Conservation (phyloP, 352 stramenopile genomes). For the Phytophthora tentaculata region DNA sequence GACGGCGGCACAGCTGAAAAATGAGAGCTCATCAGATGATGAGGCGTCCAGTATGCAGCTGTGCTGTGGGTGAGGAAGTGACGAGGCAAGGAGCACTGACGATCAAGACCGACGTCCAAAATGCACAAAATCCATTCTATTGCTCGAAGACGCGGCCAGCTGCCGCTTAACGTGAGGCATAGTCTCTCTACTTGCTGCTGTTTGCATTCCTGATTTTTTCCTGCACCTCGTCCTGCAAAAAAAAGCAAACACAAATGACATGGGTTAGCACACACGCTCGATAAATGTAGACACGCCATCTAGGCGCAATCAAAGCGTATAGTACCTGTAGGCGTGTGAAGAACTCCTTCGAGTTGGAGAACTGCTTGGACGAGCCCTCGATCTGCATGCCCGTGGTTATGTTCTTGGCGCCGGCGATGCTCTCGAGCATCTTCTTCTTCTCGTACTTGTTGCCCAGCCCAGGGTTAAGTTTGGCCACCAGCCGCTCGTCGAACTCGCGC, state of each 20-base stretch:
- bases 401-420: constrained; percentile 79
- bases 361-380: constrained; percentile 83
- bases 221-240: constrained; percentile 50
- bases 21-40: constrained; percentile 6
- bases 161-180: constrained; percentile 9
- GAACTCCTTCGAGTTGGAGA: constrained; percentile 90
- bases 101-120: constrained; percentile 20
- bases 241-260: constrained; percentile 13
- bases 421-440: constrained; percentile 92
- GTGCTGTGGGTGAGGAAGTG: constrained; percentile 7
- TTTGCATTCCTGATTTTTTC: constrained; percentile 48
- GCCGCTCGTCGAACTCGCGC: constrained; percentile 90
- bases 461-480: constrained; percentile 95
- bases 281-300: constrained; percentile 8
- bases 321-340: constrained; percentile 77
- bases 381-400: constrained; percentile 86
- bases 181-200: constrained; percentile 36
- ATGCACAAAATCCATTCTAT: constrained; percentile 51
- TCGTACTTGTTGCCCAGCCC: constrained; percentile 96
- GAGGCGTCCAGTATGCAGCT: constrained; percentile 8
- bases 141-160: constrained; percentile 15
- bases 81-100: constrained; percentile 1
- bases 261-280: constrained; percentile 13
- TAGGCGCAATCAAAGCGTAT: constrained; percentile 15
- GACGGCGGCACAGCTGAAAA: constrained; percentile 12